Base-by-base conservation (phyloP, 2,329 filamentous ascomycete genomes). In the Diplodia intermedia region DNA sequence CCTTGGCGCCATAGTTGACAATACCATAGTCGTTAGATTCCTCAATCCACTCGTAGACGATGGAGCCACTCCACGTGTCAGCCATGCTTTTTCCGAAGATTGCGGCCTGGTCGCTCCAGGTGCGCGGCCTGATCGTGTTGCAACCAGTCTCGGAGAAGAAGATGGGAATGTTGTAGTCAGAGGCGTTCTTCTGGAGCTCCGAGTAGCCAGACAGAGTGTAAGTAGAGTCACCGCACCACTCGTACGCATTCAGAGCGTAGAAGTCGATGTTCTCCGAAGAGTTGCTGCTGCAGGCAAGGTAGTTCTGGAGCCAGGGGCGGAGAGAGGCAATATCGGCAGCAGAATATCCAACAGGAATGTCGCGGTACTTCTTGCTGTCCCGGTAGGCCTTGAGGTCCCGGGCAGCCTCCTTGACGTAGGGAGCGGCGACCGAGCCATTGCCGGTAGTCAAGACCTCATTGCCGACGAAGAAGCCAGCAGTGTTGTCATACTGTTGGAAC, bases 111-210 rank as follows among this genome's bases (percentile, higher is more conserved):
- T 97, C 90, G 29, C 84, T 83, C 75, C 91, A 93, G 1, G 84
- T 80, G 53, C 90, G 86, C 0, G 89, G 88, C 1, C 81, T 80
- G 0, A 62, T 49, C 0, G 66, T 84, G 76, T 91, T 94, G 85
- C 93, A 97, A 69, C 93, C 93, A 3, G 92, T 95, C 80, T 97
- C 93, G 40, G 91, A 94, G 80, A 97, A 92, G 84, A 93, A 94
- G 73, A 95, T 92, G 23, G 92, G 93, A n/a, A 96, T 88, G 56
- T 89, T 90, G 79, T 93, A 94, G 73, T 87, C 79, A 47, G 85
- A 85, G 6, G 91, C 89, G 71, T 90, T 88, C 65, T 83, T 78
- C 77, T 93, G 85, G 33, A 96, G 86, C 70, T 83, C 83, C 56
- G 82, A 75, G 80, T 97, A 97, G 68, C 91, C 92, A 2, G 92